Evolutionary conservation across 2,329 filamentous ascomycete species (phyloP).

Genomic region (Fusarium tjaetaba): DNA sequence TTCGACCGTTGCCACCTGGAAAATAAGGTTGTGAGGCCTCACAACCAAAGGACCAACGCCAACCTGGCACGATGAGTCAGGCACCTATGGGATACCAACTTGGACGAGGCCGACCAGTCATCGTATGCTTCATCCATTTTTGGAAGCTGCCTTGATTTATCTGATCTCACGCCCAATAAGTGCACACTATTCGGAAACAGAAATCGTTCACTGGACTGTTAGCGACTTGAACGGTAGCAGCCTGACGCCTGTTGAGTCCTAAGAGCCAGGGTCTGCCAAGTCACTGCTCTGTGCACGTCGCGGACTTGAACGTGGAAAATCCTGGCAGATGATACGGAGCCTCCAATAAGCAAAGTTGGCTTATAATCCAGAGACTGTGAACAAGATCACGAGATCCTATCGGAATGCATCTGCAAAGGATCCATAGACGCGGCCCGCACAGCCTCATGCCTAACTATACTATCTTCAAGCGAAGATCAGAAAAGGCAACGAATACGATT

Average conservation of each 20-base stretch:
- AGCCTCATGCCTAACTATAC: constrained; percentile 22
- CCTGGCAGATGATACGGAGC: constrained; percentile 25
- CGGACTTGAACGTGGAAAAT: constrained; percentile 23
- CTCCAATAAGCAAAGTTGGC: constrained; percentile 29
- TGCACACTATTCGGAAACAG: constrained; percentile 7
- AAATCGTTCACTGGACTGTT: constrained; percentile 19
- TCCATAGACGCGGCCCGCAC: constrained; percentile 17
- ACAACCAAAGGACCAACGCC: constrained; percentile 9
- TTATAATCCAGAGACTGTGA: constrained; percentile 29
- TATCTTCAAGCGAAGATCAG: constrained; percentile 33
- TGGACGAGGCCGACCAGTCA: constrained; percentile 21
- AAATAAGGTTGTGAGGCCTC: constrained; percentile 24
- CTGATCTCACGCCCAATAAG: constrained; percentile 19
- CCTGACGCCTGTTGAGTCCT: constrained; percentile 26
- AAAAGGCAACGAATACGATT: constrained; percentile 2
- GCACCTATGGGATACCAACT: constrained; percentile 4
- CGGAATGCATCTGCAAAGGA: constrained; percentile 7
- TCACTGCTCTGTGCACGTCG: constrained; percentile 31
- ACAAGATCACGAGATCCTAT: constrained; percentile 36
- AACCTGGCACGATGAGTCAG: constrained; percentile 30
- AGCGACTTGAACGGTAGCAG: constrained; percentile 20
- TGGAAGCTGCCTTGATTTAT: constrained; percentile 1
- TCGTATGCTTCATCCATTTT: constrained; percentile 1
- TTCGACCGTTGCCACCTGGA: constrained; percentile 5
- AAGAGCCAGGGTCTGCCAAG: constrained; percentile 24